Evolutionary conservation across 352 stramenopile genomes (phyloP).

Genomic region (Phytophthora agathidicida): DNA sequence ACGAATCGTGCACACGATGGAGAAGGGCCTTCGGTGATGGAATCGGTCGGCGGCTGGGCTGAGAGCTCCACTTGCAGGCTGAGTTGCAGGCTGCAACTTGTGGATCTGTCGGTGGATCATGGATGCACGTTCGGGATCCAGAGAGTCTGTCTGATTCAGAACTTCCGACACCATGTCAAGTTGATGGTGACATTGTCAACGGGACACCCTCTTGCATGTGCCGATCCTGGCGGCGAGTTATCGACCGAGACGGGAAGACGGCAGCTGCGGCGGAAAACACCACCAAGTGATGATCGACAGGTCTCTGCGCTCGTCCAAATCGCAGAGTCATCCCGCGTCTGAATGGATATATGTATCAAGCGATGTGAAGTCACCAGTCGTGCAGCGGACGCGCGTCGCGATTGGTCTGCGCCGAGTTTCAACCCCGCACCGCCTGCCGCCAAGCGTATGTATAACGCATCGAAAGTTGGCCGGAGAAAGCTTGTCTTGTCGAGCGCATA

Average conservation of each 20-base stretch:
- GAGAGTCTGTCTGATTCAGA: slow-evolving; percentile 11
- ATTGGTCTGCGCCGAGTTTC: slow-evolving; percentile 17
- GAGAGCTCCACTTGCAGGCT: too few relatives aligned
- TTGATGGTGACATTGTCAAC: too few relatives aligned
- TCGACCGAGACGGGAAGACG: slow-evolving; percentile 12
- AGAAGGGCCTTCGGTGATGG: too few relatives aligned
- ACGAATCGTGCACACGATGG: too few relatives aligned
- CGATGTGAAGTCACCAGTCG: slow-evolving; percentile 40
- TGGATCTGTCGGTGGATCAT: too few relatives aligned
- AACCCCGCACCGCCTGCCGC: neutral
- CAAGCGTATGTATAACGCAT: slow-evolving; percentile 9
- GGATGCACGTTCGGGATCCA: too few relatives aligned
- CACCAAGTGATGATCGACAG: slow-evolving; percentile 33
- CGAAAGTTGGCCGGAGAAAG: slow-evolving; percentile 13
- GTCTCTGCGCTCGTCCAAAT: slow-evolving; percentile 27
- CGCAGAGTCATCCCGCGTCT: slow-evolving; percentile 21
- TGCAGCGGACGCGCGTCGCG: neutral
- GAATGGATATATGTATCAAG: slow-evolving; percentile 42
- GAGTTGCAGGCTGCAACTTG: too few relatives aligned
- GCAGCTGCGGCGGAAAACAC: slow-evolving; percentile 25
- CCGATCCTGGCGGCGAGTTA: slow-evolving; percentile 12
- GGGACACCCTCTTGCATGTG: slow-evolving; percentile 12
- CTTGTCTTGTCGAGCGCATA: slow-evolving; percentile 16
- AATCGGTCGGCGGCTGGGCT: too few relatives aligned
- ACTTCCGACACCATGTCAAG: too few relatives aligned